Conservation (phyloP, 1,139 yeast genomes). For the Scheffersomyces segobiensis region DNA sequence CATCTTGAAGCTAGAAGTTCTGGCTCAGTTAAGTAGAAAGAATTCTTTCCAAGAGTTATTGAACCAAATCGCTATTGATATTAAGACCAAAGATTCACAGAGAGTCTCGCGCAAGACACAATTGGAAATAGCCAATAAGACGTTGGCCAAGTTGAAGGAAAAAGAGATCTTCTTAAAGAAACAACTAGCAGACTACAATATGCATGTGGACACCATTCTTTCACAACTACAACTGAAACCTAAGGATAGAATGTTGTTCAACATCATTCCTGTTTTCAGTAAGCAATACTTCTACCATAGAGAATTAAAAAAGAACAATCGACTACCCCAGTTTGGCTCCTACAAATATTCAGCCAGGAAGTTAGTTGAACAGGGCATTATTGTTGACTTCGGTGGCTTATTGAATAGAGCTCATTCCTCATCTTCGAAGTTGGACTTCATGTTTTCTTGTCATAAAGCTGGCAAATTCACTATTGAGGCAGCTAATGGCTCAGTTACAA, state of each 20-base stretch:
- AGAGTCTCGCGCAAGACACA: conserved; percentile 64
- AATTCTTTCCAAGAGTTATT: conserved; percentile 78
- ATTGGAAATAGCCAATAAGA: conserved; percentile 57
- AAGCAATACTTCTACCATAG: conserved; percentile 79
- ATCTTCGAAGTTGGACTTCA: conserved; percentile 68
- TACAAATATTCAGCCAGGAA: conserved; percentile 79
- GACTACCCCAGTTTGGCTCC: conserved; percentile 77
- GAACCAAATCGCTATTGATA: conserved; percentile 83
- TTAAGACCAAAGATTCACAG: conserved; percentile 74
- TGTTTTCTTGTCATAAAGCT: conserved; percentile 73
- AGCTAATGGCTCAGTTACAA: conserved; percentile 42
- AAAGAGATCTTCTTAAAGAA: conserved; percentile 63
- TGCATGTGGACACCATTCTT: conserved; percentile 68
- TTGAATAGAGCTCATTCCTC: conserved; percentile 40
- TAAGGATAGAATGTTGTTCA: conserved; percentile 53
- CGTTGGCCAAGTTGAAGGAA: conserved; percentile 58
- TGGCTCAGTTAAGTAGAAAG: conserved; percentile 64
- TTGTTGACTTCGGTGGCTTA: conserved; percentile 58
- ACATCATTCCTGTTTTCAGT: conserved; percentile 63
- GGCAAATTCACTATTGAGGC: conserved; percentile 75
- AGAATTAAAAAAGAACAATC: conserved; percentile 65
- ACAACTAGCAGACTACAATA: conserved; percentile 66
- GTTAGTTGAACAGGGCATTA: conserved; percentile 69
- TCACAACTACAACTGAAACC: conserved; percentile 58
- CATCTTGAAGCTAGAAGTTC: conserved; percentile 70